phyloP scores from a whole-genome alignment of 2,329 filamentous ascomycete species.

The Colletotrichum lini region DNA sequence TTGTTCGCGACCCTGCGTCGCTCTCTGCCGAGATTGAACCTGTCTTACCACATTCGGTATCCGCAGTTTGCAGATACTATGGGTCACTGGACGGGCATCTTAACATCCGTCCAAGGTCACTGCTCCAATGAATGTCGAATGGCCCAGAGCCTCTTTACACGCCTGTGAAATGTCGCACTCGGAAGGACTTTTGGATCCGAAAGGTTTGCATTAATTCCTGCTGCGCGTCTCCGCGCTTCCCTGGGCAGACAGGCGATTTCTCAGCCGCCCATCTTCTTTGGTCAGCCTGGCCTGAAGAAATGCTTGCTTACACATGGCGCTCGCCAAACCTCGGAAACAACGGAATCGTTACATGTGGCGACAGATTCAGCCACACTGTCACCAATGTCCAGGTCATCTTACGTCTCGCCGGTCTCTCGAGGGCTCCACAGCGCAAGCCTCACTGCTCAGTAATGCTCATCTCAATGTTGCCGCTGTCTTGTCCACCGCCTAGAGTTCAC shows the following conservation, averaged over 20 bases:
- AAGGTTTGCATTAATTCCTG: background rate
- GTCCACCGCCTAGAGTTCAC: slow-evolving; percentile 9
- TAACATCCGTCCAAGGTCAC: slow-evolving; percentile 27
- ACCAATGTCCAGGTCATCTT: slow-evolving; percentile 12
- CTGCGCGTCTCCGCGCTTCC: slow-evolving; percentile 10
- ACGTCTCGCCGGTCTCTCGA: slow-evolving; percentile 9
- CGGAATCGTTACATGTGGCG: slow-evolving; percentile 6
- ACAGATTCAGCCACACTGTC: slow-evolving; percentile 29
- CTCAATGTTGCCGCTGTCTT: slow-evolving; percentile 20
- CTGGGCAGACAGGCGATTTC: slow-evolving; percentile 2
- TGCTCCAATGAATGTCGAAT: slow-evolving; percentile 2
- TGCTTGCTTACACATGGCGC: background rate
- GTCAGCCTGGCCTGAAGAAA: slow-evolving; percentile 13
- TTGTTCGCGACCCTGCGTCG: slow-evolving; percentile 17
- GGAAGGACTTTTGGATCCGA: slow-evolving; percentile 13
- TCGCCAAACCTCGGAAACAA: background rate
- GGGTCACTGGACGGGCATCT: slow-evolving; percentile 21
- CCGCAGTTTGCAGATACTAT: slow-evolving; percentile 6
- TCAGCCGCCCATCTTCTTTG: slow-evolving; percentile 26
- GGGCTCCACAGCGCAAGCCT: slow-evolving; percentile 18
- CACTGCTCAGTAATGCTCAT: slow-evolving; percentile 16
- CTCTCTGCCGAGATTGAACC: slow-evolving; percentile 32
- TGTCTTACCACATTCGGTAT: slow-evolving; percentile 2
- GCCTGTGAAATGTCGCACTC: background rate
- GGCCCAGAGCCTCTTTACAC: slow-evolving; percentile 7